Conservation (phyloP, 2,329 filamentous ascomycete genomes). For the Dothideomycetidae sp. region DNA sequence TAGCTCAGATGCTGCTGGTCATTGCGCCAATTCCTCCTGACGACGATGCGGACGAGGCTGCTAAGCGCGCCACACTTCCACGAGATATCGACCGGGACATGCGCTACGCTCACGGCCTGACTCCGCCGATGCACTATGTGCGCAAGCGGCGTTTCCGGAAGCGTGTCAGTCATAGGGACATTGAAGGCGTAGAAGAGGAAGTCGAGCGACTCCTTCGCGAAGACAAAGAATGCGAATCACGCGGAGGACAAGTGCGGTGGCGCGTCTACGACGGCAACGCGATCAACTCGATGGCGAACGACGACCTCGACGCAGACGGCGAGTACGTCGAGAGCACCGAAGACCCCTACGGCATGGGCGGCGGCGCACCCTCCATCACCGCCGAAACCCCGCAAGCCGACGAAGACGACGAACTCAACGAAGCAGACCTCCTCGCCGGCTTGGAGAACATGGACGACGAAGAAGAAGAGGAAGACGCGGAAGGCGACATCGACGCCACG, state of each 20-base stretch:
- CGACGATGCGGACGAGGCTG: slow-evolving; percentile 32
- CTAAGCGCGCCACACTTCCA: slow-evolving; percentile 46
- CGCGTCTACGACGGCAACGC: slow-evolving; percentile 27
- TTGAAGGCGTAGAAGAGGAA: slow-evolving; percentile 69
- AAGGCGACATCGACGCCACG: slow-evolving; percentile 23
- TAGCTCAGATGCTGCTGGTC: slow-evolving; percentile 79
- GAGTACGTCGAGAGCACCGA: slow-evolving; percentile 24
- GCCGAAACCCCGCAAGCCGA: slow-evolving; percentile 35
- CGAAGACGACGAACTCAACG: slow-evolving; percentile 18
- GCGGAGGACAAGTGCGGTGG: slow-evolving; percentile 40
- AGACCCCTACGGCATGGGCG: slow-evolving; percentile 19
- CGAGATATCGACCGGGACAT: slow-evolving; percentile 52
- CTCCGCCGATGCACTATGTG: slow-evolving; percentile 76
- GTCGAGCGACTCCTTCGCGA: slow-evolving; percentile 59
- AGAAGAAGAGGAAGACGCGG: slow-evolving; percentile 19
- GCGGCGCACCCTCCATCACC: slow-evolving; percentile 16
- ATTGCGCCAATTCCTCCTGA: slow-evolving; percentile 43
- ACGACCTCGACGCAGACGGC: slow-evolving; percentile 25
- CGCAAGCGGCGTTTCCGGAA: slow-evolving; percentile 72
- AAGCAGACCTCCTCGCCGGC: slow-evolving; percentile 18
- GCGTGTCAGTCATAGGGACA: slow-evolving; percentile 66
- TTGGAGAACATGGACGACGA: slow-evolving; percentile 20
- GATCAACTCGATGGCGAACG: slow-evolving; percentile 14
- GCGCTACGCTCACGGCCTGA: slow-evolving; percentile 71
- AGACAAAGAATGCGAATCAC: slow-evolving; percentile 42